These are phyloP conservation scores for Parachaetomium inaequale DNA, from an alignment of 495 filamentous ascomycete species.

Conservation along the genomic window DNA sequence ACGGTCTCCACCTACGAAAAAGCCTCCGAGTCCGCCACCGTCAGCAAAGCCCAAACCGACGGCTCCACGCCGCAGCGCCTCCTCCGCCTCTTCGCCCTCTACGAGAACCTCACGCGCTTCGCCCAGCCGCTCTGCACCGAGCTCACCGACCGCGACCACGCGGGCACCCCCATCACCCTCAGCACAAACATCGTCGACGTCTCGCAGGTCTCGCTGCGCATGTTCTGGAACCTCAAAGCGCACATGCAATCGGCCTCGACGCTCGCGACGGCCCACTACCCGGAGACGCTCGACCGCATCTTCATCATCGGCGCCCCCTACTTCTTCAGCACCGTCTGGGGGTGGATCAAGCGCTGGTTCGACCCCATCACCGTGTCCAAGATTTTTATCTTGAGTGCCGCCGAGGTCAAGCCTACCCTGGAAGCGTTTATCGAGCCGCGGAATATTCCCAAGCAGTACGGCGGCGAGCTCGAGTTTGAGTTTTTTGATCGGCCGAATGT, in stretches of 20 bases:
- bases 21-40: conserved; percentile 51
- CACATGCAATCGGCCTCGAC: conserved; percentile 89
- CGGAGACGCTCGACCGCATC: conserved; percentile 82
- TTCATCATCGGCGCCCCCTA: conserved; percentile 86
- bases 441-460: conserved; percentile 80
- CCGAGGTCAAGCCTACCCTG: conserved; percentile 69
- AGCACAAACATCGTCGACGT: conserved; percentile 90
- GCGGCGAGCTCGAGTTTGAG: conserved; percentile 75
- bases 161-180: conserved; percentile 75
- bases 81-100: conserved; percentile 78
- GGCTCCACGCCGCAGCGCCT: conserved; percentile 64
- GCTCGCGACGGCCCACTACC: conserved; percentile 87
- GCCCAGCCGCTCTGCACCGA: conserved; percentile 76
- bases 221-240: conserved; percentile 87
- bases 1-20: conserved; percentile 73
- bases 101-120: conserved; percentile 86
- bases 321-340: conserved; percentile 93
- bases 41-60: conserved; percentile 50
- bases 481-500: conserved; percentile 69
- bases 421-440: conserved; percentile 72
- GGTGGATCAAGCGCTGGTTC: conserved; percentile 95
- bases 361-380: conserved; percentile 90
- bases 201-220: conserved; percentile 74
- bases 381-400: conserved; percentile 75
- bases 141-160: conserved; percentile 62